phyloP scores from a whole-genome alignment of 2,329 filamentous ascomycete genomes.

The Aspergillus melleus region DNA sequence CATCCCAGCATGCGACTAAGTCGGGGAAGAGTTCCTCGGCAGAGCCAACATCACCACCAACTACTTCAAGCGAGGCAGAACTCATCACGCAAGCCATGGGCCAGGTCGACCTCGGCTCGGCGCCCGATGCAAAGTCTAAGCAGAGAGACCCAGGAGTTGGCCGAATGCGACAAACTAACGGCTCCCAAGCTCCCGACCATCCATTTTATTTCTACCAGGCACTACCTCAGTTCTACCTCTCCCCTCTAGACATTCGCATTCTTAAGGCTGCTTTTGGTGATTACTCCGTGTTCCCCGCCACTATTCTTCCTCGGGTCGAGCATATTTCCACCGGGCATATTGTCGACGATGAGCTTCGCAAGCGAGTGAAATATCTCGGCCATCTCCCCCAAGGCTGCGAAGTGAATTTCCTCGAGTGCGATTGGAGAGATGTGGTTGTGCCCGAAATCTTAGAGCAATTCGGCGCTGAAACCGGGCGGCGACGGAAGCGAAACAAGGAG shows the following conservation, averaged over 20 bases:
- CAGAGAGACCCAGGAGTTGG: slow-evolving; percentile 19
- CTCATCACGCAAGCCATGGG: slow-evolving; percentile 27
- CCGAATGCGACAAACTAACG: slow-evolving; percentile 31
- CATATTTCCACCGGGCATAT: slow-evolving; percentile 86
- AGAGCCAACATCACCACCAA: slow-evolving; percentile 19
- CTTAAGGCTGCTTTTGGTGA: slow-evolving; percentile 84
- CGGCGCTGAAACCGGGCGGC: slow-evolving; percentile 70
- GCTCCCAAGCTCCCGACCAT: slow-evolving; percentile 49
- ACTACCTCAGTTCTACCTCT: slow-evolving; percentile 83
- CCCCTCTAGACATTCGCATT: slow-evolving; percentile 87
- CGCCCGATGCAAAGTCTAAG: slow-evolving; percentile 23
- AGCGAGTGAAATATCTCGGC: slow-evolving; percentile 79
- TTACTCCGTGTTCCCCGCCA: slow-evolving; percentile 79
- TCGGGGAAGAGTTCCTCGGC: slow-evolving; percentile 43
- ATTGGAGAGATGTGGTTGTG: slow-evolving; percentile 88
- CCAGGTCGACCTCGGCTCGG: slow-evolving; percentile 20
- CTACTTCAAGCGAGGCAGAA: slow-evolving; percentile 19
- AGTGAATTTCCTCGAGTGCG: slow-evolving; percentile 86
- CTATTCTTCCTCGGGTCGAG: slow-evolving; percentile 81
- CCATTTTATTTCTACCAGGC: slow-evolving; percentile 86
- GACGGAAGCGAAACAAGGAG: slow-evolving; percentile 75
- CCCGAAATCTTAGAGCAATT: slow-evolving; percentile 74
- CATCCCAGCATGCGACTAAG: slow-evolving; percentile 48
- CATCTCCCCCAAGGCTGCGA: slow-evolving; percentile 90
- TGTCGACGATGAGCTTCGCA: slow-evolving; percentile 80